These are phyloP conservation scores for Globisporangium splendens DNA, from an alignment of 352 stramenopile genomes.

Conservation along the genomic window DNA sequence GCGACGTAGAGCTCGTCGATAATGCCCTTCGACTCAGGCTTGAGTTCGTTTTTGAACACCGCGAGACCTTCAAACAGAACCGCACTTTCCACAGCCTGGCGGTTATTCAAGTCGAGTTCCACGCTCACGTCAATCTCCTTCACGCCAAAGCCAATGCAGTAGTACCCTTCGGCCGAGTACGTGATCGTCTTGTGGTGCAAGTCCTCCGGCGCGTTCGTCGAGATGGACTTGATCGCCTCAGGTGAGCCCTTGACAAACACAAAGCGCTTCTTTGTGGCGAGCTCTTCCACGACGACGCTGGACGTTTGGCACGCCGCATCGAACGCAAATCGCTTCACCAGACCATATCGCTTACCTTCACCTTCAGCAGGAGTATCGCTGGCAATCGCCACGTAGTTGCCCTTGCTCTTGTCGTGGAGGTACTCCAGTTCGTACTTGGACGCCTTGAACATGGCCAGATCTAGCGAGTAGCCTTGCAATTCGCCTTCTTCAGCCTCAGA, in stretches of 20 bases:
- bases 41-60: constrained; percentile 89
- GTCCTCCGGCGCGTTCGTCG: constrained; percentile 54
- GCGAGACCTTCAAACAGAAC: constrained; percentile 83
- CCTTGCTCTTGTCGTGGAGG: constrained; percentile 35
- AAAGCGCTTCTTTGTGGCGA: constrained; percentile 53
- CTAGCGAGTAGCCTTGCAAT: constrained; percentile 61
- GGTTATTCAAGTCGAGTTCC: constrained; percentile 50
- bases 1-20: constrained; percentile 74
- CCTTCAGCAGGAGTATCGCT: background rate
- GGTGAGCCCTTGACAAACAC: constrained; percentile 74
- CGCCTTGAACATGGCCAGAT: constrained; percentile 70
- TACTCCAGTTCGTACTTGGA: constrained; percentile 62
- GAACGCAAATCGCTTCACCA: constrained; percentile 71
- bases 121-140: constrained; percentile 39
- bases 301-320: constrained; percentile 67
- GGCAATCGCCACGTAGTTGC: constrained; percentile 18
- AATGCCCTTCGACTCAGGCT: constrained; percentile 77
- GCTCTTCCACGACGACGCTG: constrained; percentile 66
- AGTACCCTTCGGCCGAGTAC: constrained; percentile 83
- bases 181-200: constrained; percentile 55
- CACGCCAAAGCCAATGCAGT: constrained; percentile 49
- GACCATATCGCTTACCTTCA: constrained; percentile 55
- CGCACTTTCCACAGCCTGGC: constrained; percentile 75
- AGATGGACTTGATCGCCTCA: constrained; percentile 42
- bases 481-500: constrained; percentile 35